Evolutionary conservation across 140 eudicot species (phyloP).

Genomic region (Cichorium intybus): DNA sequence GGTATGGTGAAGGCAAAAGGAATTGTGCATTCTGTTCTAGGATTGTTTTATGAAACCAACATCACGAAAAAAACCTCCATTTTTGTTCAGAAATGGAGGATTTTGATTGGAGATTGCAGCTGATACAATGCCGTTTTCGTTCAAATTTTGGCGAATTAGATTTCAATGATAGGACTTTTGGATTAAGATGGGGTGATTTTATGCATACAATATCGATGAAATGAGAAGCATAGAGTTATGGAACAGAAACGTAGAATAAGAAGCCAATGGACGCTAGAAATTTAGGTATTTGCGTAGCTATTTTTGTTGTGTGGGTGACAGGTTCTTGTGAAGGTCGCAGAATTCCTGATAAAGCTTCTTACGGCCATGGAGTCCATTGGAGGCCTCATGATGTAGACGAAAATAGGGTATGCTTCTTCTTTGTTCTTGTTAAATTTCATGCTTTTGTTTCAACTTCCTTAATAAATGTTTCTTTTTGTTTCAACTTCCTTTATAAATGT

Average conservation of each 20-base stretch:
- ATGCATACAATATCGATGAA: conserved; percentile 23
- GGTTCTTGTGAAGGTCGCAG: conserved; percentile 44
- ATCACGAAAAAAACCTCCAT: not conserved
- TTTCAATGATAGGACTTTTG: not conserved
- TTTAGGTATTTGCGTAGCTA: conserved; percentile 36
- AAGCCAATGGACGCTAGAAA: conserved; percentile 46
- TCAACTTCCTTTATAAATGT: not conserved
- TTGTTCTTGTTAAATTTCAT: not conserved
- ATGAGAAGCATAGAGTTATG: conserved; percentile 38
- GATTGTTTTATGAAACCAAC: conserved; percentile 4
- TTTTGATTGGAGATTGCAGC: conserved; percentile 10
- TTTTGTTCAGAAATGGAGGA: conserved; percentile 7
- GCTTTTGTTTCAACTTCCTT: not conserved
- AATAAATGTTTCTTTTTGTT: not conserved
- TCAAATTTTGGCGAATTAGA: not conserved
- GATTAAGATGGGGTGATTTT: conserved; percentile 19
- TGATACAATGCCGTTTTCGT: not conserved
- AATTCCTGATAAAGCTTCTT: conserved; percentile 24
- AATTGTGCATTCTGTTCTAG: conserved; percentile 1
- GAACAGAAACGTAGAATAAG: conserved; percentile 30
- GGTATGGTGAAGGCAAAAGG: not conserved
- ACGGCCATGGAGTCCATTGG: conserved; percentile 17
- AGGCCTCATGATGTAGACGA: conserved; percentile 24
- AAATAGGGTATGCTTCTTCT: conserved; percentile 37
- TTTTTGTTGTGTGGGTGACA: conserved; percentile 37